Evolutionary conservation across 2,329 filamentous ascomycete species (phyloP), one percentile per base, ranked within the genome.

Genomic region (Fusarium sterilihyphosum): DNA sequence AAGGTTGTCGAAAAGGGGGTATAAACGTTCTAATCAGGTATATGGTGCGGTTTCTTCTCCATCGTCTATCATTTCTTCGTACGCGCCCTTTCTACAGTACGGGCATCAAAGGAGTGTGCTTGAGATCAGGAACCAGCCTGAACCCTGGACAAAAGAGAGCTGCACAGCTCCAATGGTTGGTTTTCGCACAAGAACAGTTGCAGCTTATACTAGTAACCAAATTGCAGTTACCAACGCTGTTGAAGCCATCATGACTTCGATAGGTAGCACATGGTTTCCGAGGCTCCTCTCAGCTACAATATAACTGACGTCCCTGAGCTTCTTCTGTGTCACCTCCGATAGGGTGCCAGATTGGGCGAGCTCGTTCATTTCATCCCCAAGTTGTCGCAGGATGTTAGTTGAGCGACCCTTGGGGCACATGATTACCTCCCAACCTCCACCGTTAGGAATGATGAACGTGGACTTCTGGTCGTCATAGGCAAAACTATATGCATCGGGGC

Each of bases 401-500:
- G 88, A 90, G 58, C 89, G 81, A 16, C 89, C 89, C 18, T 78
- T 79, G 4, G 94, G 94, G 80, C 94, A 96, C 81, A 96, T 94
- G 16, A 93, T 87, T 20, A 96, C 87, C 80, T 95, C 90, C 86
- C 93, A 96, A 1, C 93, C 93, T 29, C 92, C 93, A 24, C 94
- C 93, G 17, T 82, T 85, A 6, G 90, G 90, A 41, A 92, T 85
- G 75, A 90, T 89, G 76, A 92, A 92, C 1, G 90, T 92, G 22
- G 87, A 89, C 37, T 84, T 84, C 70, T 85, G 83, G 77, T 91
- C 88, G 74, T 90, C 88, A 81, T 89, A 90, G 58, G 92, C 91
- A 80, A 89, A 97, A 78, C 92, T 94, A 83, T 96, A 97, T 6
- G 94, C 94, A 82, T 97, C 94, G 2, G 94, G 94, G 80, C 94